Percentiles rank a stretch among this genome's conserved stretches.
Evolutionary conservation across 2,329 filamentous ascomycete genomes (phyloP).

Genomic region (Orbilia quercus): DNA sequence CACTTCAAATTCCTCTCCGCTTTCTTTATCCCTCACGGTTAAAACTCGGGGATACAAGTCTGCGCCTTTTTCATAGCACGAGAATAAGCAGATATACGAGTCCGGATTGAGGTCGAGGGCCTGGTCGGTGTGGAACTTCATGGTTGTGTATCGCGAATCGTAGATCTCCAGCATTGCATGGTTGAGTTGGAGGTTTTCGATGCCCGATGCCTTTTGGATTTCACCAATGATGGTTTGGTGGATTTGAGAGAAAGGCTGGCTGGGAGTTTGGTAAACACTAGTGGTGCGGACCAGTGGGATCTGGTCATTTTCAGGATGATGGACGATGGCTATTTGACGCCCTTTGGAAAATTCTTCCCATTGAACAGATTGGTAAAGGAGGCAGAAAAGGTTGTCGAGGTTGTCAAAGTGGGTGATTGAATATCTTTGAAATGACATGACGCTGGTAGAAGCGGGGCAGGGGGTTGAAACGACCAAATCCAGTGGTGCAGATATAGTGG

Average conservation of each 20-base stretch:
- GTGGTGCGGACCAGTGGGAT: conserved; percentile 27
- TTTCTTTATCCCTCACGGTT: conserved; percentile 30
- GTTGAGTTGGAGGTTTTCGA: conserved; percentile 20
- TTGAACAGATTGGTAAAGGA: conserved; percentile 13
- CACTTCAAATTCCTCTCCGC: conserved; percentile 23
- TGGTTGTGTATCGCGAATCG: conserved; percentile 29
- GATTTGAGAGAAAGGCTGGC: conserved; percentile 27
- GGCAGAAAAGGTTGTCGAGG: conserved; percentile 15
- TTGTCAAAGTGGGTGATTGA: background rate
- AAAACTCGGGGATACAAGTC: conserved; percentile 18
- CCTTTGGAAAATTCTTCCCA: conserved; percentile 36
- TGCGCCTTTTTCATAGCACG: conserved; percentile 24
- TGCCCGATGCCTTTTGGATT: conserved; percentile 21
- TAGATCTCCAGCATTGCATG: conserved; percentile 32
- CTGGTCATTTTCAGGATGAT: conserved; percentile 1
- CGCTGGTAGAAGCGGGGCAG: conserved; percentile 4
- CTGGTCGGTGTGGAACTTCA: conserved; percentile 38
- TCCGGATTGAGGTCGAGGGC: conserved; percentile 16
- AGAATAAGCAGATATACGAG: conserved; percentile 33
- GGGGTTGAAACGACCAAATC: background rate
- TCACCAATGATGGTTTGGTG: conserved; percentile 22
- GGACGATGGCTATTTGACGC: conserved; percentile 29
- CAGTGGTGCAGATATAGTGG: no score
- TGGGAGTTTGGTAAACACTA: conserved; percentile 25
- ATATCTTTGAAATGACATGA: conserved; percentile 28